Base-by-base conservation (phyloP, 257 asterid species). In the Fraxinus cuspidata region DNA sequence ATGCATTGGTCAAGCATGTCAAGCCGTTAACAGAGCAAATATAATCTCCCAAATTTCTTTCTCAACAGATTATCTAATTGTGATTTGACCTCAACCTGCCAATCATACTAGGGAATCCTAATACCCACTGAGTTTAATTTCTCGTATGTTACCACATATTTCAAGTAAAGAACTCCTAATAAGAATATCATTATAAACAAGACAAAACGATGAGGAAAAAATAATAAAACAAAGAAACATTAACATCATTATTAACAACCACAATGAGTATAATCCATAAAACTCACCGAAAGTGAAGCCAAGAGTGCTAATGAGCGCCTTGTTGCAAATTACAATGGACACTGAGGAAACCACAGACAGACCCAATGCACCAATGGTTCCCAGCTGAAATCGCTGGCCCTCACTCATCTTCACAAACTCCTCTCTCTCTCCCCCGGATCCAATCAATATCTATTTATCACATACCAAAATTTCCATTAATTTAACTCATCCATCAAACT, bases 321-420 rank as follows among this genome's bases (percentile, higher is more conserved):
- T 86, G 81, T 86, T 84, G 81, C 90, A 86, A 49, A 86, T 86
- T 78, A 86, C 90, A 49, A 86, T 86, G 32, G 90, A 86, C 76
- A 86, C 90, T 9, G 90, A 86, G 7, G 90, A 86, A 76, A 86
- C 90, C 84, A 86, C 90, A 2, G 90, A 86, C 18, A 86, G 86
- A 35, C 86, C 67, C 82, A 86, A 70, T 3, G 90, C 90, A 67
- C 90, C 90, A 72, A 86, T 79, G n/a, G 90, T 86, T 70, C 90
- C 90, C 84, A 86, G 83, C 90, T 84, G 88, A 74, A 74, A 85
- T 83, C 47, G 79, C 82, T 83, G 82, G 77, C 84, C 86, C 64
- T 85, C 85, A 34, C 85, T 83, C 87, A 85, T 85, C 83, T 80
- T 82, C 80, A 70, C 82, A 73, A 80, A 72, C 77, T 60, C 75